phyloP scores from a whole-genome alignment of 495 filamentous ascomycete species.

The Talaromyces thailandensis region DNA sequence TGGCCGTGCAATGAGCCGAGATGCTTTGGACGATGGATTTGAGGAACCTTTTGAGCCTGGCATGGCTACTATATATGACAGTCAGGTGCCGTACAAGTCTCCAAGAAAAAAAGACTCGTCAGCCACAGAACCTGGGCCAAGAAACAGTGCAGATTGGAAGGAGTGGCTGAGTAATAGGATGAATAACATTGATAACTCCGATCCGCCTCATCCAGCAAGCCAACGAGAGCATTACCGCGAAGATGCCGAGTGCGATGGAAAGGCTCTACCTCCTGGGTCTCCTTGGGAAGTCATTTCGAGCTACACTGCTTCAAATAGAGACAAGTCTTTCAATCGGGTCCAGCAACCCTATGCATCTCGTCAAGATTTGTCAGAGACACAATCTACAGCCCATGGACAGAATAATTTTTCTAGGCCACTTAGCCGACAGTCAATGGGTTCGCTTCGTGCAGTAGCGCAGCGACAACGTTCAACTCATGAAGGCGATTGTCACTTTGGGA shows the following conservation, averaged over 20 bases:
- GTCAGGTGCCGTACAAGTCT: conserved; percentile 30
- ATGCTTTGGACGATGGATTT: conserved; percentile 8
- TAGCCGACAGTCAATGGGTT: conserved; percentile 18
- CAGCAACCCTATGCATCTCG: conserved; percentile 9
- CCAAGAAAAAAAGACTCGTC: conserved; percentile 14
- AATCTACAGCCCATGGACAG: conserved; percentile 6
- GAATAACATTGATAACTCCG: conserved; percentile 24
- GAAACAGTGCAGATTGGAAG: conserved; percentile 34
- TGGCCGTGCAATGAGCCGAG: conserved; percentile 26
- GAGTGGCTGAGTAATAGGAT: conserved; percentile 41
- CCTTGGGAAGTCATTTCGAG: background rate
- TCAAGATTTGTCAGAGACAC: background rate
- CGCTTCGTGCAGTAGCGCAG: background rate
- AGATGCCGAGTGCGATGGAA: conserved; percentile 46
- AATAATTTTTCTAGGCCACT: conserved; percentile 32
- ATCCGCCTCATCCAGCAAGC: conserved; percentile 9
- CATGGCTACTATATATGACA: conserved; percentile 36
- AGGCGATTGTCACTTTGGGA: conserved; percentile 11
- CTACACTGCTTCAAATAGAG: conserved; percentile 10
- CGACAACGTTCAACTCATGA: background rate
- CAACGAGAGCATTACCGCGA: conserved; percentile 48
- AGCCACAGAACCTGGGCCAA: background rate
- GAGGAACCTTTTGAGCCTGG: conserved; percentile 20
- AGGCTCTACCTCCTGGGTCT: conserved; percentile 11
- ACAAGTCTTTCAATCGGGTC: conserved; percentile 11